Evolutionary conservation across 768 basidiomycete genomes (phyloP).

Genomic region (Gymnopilus dilepis): DNA sequence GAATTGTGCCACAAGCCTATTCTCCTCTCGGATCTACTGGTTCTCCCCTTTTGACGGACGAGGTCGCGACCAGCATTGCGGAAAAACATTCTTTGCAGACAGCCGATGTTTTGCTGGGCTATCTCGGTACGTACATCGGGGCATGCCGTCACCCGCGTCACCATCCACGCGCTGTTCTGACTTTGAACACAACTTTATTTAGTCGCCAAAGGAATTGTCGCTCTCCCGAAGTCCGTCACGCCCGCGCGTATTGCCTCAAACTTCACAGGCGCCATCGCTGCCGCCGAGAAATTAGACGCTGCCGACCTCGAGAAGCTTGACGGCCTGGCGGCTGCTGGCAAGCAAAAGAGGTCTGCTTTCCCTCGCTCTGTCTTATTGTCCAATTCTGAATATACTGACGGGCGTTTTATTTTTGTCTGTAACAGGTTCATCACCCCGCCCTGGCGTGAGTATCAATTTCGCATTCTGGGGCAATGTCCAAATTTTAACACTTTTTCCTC

Average conservation of each 20-base stretch:
- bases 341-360: constrained; percentile 60
- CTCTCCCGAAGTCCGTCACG: constrained; percentile 81
- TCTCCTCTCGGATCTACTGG: constrained; percentile 78
- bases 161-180: constrained; percentile 9
- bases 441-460: constrained; percentile 59
- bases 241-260: constrained; percentile 69
- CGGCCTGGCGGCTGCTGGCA: constrained; percentile 59
- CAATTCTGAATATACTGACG: constrained; percentile 6
- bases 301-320: constrained; percentile 64
- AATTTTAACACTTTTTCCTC: constrained; percentile 20
- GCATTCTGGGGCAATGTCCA: constrained; percentile 7
- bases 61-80: constrained; percentile 63
- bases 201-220: constrained; percentile 69
- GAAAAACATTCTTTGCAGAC: constrained; percentile 57
- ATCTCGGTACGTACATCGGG: constrained; percentile 51
- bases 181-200: constrained; percentile 14
- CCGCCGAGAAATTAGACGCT: constrained; percentile 48
- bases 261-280: constrained; percentile 54
- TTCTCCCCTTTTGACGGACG: constrained; percentile 70
- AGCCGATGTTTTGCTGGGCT: constrained; percentile 65
- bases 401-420: constrained; percentile 14
- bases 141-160: neutral
- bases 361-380: constrained; percentile 17
- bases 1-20: constrained; percentile 78
- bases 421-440: constrained; percentile 63